phyloP scores from a whole-genome alignment of 176 grass and related monocot species.

The Guadua angustifolia region DNA sequence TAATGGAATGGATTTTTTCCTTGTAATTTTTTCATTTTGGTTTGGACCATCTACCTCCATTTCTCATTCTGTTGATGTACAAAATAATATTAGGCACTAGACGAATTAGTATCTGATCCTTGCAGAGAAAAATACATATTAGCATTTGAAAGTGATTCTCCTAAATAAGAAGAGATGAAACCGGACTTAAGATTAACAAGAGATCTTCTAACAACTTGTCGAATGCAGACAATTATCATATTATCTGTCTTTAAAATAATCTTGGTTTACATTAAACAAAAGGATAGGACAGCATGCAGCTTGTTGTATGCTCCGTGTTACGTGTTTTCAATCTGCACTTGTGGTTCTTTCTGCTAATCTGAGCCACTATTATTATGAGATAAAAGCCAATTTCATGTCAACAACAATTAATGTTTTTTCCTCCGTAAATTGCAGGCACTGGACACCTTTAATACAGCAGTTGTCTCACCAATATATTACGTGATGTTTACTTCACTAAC shows the following conservation, averaged over 20 bases:
- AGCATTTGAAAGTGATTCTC: constrained; percentile 7
- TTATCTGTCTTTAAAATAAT: constrained; percentile 3
- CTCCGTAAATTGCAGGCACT: constrained; percentile 64
- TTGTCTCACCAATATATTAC: constrained; percentile 89
- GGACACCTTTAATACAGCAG: constrained; percentile 88
- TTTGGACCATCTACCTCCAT: background rate
- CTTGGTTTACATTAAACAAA: background rate
- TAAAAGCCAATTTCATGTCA: constrained; percentile 18
- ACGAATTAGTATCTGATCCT: constrained; percentile 1
- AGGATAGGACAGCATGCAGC: background rate
- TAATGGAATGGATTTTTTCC: background rate
- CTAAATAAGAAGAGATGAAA: constrained; percentile 15
- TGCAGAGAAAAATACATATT: constrained; percentile 11
- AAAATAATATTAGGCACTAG: background rate
- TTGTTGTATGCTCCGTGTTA: background rate
- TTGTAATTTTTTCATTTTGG: constrained; percentile 7
- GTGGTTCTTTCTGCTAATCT: background rate
- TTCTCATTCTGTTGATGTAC: constrained; percentile 4
- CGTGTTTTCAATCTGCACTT: constrained; percentile 7
- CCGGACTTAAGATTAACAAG: constrained; percentile 22
- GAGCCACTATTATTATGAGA: background rate
- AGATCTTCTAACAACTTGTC: background rate
- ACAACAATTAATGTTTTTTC: constrained; percentile 19
- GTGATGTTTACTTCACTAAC: constrained; percentile 93
- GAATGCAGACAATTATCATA: background rate